Evolutionary conservation across 805 yeast species (phyloP).

Genomic region (Scheffersomyces ergatensis): DNA sequence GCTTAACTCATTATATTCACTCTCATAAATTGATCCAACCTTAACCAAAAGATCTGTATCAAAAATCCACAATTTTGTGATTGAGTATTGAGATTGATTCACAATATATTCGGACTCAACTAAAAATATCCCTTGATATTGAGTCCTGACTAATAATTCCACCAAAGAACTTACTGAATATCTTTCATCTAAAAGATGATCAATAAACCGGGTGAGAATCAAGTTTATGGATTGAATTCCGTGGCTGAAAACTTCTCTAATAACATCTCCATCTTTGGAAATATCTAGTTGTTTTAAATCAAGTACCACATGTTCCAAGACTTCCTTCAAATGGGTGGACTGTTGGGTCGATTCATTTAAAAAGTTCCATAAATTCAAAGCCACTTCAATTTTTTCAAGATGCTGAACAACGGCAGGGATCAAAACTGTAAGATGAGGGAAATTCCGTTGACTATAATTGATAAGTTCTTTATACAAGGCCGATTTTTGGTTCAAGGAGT

Average conservation of each 20-base stretch:
- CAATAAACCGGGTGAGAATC: conserved; percentile 27
- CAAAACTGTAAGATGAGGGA: conserved; percentile 32
- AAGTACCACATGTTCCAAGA: conserved; percentile 3
- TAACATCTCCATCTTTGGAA: conserved; percentile 12
- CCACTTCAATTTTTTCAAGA: conserved; percentile 42
- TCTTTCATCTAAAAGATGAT: conserved; percentile 12
- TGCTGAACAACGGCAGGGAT: conserved; percentile 32
- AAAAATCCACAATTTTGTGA: conserved; percentile 47
- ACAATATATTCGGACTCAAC: conserved; percentile 40
- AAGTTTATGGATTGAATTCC: conserved; percentile 20
- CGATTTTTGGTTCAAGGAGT: conserved; percentile 51
- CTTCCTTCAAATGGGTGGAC: conserved; percentile 4
- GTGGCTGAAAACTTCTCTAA: conserved; percentile 24
- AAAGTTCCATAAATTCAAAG: conserved; percentile 39
- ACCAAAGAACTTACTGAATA: conserved; percentile 14
- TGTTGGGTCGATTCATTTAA: conserved; percentile 9
- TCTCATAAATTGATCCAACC: conserved; percentile 41
- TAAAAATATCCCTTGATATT: conserved; percentile 29
- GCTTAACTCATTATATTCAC: conserved; percentile 11
- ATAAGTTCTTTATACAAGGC: conserved; percentile 44
- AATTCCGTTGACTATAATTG: conserved; percentile 44
- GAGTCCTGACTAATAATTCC: conserved; percentile 20
- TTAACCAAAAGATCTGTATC: conserved; percentile 35
- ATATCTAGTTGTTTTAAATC: conserved; percentile 1
- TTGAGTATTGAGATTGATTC: conserved; percentile 16